Conservation (phyloP, 257 asterid species). For the Lantana camara region DNA sequence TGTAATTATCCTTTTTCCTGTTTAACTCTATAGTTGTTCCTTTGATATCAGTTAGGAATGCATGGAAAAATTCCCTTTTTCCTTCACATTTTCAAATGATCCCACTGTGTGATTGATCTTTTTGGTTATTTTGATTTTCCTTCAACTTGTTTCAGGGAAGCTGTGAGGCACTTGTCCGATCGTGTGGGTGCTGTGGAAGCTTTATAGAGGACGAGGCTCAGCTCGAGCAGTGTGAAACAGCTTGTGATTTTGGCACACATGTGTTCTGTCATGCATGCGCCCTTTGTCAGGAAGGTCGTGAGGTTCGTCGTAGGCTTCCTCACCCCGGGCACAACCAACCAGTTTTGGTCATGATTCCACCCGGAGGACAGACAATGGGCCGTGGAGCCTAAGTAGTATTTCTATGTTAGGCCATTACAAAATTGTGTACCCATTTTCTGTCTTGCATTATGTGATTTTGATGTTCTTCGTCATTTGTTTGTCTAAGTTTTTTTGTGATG, state of each 20-base stretch:
- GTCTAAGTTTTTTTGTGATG: not conserved
- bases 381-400: conserved; percentile 37
- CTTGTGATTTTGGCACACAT: conserved; percentile 84
- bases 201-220: conserved; percentile 71
- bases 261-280: conserved; percentile 87
- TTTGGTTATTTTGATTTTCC: not conserved
- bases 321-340: conserved; percentile 83
- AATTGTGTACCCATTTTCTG: no score
- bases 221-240: conserved; percentile 79
- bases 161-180: conserved; percentile 66
- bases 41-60: no score
- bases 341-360: conserved; percentile 73
- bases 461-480: not conserved
- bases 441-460: conserved; percentile 7
- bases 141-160: conserved; percentile 61
- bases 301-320: conserved; percentile 90
- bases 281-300: conserved; percentile 97
- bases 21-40: no score
- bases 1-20: no score
- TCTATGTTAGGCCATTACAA: not conserved
- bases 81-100: no score
- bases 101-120: not conserved
- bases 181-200: conserved; percentile 77
- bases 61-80: no score
- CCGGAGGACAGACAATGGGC: conserved; percentile 82